These are phyloP conservation scores for Aspergillus glaucus DNA, from an alignment of 2,329 filamentous ascomycete species.

Conservation along the genomic window DNA sequence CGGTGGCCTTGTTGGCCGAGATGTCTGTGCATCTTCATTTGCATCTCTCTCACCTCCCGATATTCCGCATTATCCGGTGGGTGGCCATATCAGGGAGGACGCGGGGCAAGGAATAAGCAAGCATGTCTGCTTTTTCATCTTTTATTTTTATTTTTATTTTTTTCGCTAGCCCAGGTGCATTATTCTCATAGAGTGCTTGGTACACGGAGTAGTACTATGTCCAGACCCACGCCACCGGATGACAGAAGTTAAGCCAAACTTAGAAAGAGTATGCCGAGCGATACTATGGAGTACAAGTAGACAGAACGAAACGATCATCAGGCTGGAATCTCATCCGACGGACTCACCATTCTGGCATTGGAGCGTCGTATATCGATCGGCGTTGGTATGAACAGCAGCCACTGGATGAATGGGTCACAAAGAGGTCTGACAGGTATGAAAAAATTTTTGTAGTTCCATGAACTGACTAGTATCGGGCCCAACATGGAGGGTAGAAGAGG, in stretches of 20 bases:
- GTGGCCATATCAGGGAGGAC: no score
- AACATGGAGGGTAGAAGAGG: background rate
- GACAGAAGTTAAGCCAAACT: background rate
- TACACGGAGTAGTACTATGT: background rate
- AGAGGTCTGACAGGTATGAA: background rate
- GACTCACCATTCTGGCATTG: background rate
- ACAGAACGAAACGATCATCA: background rate
- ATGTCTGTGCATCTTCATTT: no score
- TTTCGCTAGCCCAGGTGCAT: background rate
- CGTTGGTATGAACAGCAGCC: background rate
- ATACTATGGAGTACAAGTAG: background rate
- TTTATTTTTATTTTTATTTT: background rate
- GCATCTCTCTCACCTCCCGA: no score
- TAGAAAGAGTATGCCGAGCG: background rate
- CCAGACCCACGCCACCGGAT: background rate
- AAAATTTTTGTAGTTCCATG: background rate
- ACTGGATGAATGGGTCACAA: background rate
- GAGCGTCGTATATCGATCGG: background rate
- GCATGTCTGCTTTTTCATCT: no score
- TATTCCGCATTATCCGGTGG: no score
- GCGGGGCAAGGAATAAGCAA: no score
- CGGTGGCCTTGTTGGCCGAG: no score
- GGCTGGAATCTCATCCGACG: background rate
- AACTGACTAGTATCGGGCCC: background rate
- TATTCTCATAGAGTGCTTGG: background rate